Evolutionary conservation across 768 basidiomycete species (phyloP).

Genomic region (Lactarius pseudohatsudake): DNA sequence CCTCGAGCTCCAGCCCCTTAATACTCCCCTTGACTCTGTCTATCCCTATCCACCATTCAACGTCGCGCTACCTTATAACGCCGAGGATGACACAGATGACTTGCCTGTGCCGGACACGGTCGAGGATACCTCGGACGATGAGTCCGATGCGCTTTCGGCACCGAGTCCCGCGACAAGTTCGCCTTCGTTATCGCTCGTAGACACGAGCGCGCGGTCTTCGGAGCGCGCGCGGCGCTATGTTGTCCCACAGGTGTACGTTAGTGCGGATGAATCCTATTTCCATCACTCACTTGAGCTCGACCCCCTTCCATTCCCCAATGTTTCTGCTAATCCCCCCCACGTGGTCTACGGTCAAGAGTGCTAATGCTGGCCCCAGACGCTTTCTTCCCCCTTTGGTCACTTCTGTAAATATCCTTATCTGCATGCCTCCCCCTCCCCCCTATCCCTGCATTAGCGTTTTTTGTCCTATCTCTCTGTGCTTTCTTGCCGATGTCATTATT

Average conservation of each 20-base stretch:
- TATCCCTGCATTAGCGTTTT: conserved; percentile 31
- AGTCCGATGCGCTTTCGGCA: conserved; percentile 68
- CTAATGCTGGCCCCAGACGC: conserved; percentile 33
- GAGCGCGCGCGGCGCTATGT: conserved; percentile 43
- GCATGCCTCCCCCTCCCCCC: conserved; percentile 28
- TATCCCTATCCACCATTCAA: conserved; percentile 39
- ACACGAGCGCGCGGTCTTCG: conserved; percentile 32
- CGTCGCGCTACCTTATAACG: conserved; percentile 63
- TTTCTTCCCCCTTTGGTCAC: conserved; percentile 22
- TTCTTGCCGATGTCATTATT: conserved; percentile 26
- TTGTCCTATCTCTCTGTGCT: conserved; percentile 29
- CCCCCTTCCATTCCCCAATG: conserved; percentile 65
- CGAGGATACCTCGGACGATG: conserved; percentile 84
- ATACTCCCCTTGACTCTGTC: conserved; percentile 39
- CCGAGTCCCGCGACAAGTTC: conserved; percentile 55
- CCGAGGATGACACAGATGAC: conserved; percentile 64
- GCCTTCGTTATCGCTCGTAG: conserved; percentile 51
- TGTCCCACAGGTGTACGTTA: conserved; percentile 59
- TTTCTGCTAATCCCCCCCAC: conserved; percentile 43
- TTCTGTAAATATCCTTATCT: conserved; percentile 36
- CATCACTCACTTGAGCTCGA: conserved; percentile 63
- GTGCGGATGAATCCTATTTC: conserved; percentile 58
- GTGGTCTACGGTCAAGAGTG: conserved; percentile 57
- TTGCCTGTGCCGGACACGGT: conserved; percentile 75
- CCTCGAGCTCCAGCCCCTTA: conserved; percentile 46